Conservation (phyloP, 2,329 filamentous ascomycete genomes). For the Hymenoscyphus scutula region DNA sequence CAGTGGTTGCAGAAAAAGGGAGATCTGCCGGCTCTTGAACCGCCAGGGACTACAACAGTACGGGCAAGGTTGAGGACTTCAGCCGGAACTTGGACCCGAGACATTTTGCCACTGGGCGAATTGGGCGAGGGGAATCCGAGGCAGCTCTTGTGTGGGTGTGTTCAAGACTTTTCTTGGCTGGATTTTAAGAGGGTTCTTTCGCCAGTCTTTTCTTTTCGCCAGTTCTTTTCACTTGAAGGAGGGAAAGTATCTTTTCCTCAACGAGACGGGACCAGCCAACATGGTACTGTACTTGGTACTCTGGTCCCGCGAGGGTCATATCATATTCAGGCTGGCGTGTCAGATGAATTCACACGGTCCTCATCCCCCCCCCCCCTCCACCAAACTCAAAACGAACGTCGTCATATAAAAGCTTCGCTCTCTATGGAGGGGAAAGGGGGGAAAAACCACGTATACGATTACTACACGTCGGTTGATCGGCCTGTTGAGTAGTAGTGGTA, state of each 20-base stretch:
- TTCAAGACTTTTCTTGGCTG: background rate
- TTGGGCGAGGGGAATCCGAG: background rate
- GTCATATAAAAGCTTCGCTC: background rate
- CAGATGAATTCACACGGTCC: background rate
- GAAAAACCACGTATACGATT: background rate
- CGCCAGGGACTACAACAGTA: too few relatives aligned
- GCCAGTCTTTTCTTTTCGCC: too few relatives aligned
- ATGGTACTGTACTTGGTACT: too few relatives aligned
- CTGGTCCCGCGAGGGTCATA: background rate
- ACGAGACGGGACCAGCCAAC: background rate
- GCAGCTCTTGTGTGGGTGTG: background rate
- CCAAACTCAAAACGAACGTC: slow-evolving; percentile 8
- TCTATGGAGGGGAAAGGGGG: background rate
- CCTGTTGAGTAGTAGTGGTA: background rate
- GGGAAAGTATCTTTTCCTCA: background rate
- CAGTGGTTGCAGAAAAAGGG: background rate
- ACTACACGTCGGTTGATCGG: background rate
- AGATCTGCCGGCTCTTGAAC: background rate
- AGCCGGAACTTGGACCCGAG: background rate
- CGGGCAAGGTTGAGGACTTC: background rate
- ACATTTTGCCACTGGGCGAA: background rate
- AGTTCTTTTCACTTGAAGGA: background rate
- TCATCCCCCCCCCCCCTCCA: background rate
- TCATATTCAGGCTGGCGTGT: too few relatives aligned
- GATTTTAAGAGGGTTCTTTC: background rate